Evolutionary conservation across 2,329 filamentous ascomycete genomes (phyloP), one percentile per base, ranked within the genome.

Genomic region (Xenosphaeropsis pyriputrescens): DNA sequence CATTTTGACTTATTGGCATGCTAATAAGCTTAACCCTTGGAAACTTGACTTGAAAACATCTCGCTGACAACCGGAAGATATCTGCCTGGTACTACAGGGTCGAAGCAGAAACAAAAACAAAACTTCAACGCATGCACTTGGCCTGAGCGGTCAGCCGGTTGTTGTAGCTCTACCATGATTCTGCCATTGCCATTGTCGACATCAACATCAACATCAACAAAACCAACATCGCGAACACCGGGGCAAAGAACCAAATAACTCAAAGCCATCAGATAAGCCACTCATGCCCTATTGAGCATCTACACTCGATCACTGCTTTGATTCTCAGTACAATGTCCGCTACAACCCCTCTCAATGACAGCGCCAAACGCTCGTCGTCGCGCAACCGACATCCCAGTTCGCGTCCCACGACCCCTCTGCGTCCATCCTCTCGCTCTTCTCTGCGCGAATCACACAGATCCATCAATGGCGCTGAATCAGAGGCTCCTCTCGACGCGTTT

Each of bases 361-460:
- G 47, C 41, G 41, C 32, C n/a, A 51, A 54, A 39, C 42, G 50
- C 18, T 50, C 51, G 2, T 47, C 39, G 16, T 53, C 51, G 19
- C 42, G 30, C 18, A 46, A 37, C 22, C 50, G 51, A n/a, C 29
- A 43, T 45, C 51, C 53, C 5, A 35, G 47, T 18, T 57, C 72
- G 35, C 70, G 68, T 43, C 91, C 89, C 16, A 94, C 88, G 2
- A 96, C 91, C 4, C 91, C 91, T 19, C 73, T 98, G 8, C 83
- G 89, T 35, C 83, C 89, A 13, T 85, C 84, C 15, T 95, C 89
- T 3, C 80, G 89, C 37, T 86, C 84, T 14, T 94, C 86, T 11
- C 75, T 95, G 45, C 84, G 85, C 53, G 83, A 86, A 42, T 84
- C 79, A 34, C 74, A 76, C 39, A 70, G 68, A 38, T 62, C 63